Evolutionary conservation across 495 filamentous ascomycete genomes (phyloP).

Genomic region (Penicillium tannophilum): DNA sequence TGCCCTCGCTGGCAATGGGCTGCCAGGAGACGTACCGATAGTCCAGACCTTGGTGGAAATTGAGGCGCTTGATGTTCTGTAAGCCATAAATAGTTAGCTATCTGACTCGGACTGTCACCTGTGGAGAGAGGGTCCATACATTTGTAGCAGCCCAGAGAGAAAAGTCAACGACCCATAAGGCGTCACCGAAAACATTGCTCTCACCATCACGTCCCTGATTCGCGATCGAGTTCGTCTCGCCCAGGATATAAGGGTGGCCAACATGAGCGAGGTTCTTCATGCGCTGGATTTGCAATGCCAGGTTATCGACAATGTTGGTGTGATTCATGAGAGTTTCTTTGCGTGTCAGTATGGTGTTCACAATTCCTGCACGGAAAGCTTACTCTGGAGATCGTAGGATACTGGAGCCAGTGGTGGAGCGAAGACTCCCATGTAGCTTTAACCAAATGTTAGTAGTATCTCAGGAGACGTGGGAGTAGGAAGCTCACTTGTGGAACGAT

Average conservation of each 20-base stretch:
- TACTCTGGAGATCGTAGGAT: conserved; percentile 15
- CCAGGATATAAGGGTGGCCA: conserved; percentile 16
- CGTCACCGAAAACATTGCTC: conserved; percentile 21
- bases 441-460: background rate
- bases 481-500: conserved; percentile 21
- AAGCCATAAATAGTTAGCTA: background rate
- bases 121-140: conserved; percentile 6
- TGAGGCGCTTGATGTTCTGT: conserved; percentile 24
- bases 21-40: conserved; percentile 29
- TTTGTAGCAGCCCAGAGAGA: conserved; percentile 22
- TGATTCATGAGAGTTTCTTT: conserved; percentile 24
- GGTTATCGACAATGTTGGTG: conserved; percentile 18
- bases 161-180: conserved; percentile 24
- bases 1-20: conserved; percentile 16
- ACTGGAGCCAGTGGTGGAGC: conserved; percentile 1
- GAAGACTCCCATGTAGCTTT: conserved; percentile 22
- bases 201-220: conserved; percentile 17
- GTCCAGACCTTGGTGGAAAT: conserved; percentile 27
- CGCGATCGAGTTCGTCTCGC: conserved; percentile 23
- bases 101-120: background rate
- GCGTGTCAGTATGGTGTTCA: background rate
- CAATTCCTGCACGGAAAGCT: background rate
- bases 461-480: background rate
- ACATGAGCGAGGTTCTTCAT: conserved; percentile 19
- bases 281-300: conserved; percentile 16